phyloP scores from a whole-genome alignment of 2,329 filamentous ascomycete genomes.

The Fonsecaea pugnacius region DNA sequence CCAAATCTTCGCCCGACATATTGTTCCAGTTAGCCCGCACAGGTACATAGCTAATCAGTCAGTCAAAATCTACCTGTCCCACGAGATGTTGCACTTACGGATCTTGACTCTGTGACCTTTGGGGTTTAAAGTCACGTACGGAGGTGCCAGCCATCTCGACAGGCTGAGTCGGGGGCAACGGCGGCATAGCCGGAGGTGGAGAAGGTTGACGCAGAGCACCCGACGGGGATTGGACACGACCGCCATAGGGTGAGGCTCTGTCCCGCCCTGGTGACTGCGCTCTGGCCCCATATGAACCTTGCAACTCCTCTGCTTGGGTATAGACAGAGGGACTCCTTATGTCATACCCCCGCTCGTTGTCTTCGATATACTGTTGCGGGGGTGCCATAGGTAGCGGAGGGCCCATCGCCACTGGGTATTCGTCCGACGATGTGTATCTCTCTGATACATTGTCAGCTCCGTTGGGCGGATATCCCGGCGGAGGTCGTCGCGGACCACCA shows the following conservation, averaged over 20 bases:
- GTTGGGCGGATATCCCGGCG: constrained; percentile 55
- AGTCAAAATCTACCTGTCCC: constrained; percentile 2
- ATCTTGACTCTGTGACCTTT: constrained; percentile 32
- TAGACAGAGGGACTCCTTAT: constrained; percentile 31
- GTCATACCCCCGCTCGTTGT: constrained; percentile 41
- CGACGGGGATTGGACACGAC: constrained; percentile 40
- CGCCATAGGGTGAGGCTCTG: constrained; percentile 36
- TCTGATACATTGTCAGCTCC: constrained; percentile 39
- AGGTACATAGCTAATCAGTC: constrained; percentile 44
- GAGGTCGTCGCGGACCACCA: constrained; percentile 51
- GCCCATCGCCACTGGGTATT: constrained; percentile 26
- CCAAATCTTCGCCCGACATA: constrained; percentile 21
- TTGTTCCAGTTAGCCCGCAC: constrained; percentile 50
- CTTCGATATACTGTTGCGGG: constrained; percentile 28
- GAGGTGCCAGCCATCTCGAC: constrained; percentile 25
- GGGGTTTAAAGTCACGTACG: constrained; percentile 18
- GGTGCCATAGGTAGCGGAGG: constrained; percentile 20
- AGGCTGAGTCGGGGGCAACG: constrained; percentile 57
- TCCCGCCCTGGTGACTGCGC: constrained; percentile 44
- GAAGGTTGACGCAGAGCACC: constrained; percentile 57
- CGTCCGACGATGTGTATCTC: constrained; percentile 51
- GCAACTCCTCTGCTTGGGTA: constrained; percentile 47
- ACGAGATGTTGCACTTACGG: constrained; percentile 25
- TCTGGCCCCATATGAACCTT: constrained; percentile 67
- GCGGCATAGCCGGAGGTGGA: constrained; percentile 60